These are phyloP conservation scores for Candida vartiovaarae DNA, from an alignment of 805 yeast genomes.

Conservation along the genomic window DNA sequence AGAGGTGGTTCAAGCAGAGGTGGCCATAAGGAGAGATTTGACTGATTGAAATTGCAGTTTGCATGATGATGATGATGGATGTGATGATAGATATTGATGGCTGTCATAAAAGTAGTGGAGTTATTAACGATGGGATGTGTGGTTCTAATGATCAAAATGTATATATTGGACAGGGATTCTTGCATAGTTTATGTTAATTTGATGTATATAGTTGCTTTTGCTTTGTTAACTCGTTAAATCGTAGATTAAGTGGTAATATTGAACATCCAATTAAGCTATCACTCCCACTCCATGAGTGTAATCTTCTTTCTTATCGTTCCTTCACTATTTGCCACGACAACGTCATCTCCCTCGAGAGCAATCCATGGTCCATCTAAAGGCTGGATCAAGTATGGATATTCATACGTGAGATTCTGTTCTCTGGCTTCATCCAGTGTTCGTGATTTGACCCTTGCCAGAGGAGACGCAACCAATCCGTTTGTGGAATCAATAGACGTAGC, in stretches of 20 bases:
- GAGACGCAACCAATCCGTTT: background rate
- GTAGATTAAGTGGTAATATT: too few species aligned
- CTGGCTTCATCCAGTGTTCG: slow-evolving; percentile 74
- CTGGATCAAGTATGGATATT: slow-evolving; percentile 64
- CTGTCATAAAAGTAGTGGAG: too few species aligned
- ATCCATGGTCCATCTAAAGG: slow-evolving; percentile 82
- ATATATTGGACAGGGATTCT: background rate
- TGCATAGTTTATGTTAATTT: background rate
- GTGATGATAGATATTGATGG: too few species aligned
- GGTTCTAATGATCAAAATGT: background rate
- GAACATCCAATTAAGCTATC: background rate
- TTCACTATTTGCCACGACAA: slow-evolving; percentile 39
- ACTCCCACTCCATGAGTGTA: slow-evolving; percentile 38
- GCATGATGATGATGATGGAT: too few species aligned
- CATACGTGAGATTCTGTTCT: slow-evolving; percentile 58
- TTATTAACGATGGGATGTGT: background rate
- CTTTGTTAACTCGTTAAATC: too few species aligned
- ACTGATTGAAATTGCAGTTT: background rate
- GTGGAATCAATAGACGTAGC: background rate
- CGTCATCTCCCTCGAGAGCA: slow-evolving; percentile 51
- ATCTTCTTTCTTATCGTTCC: slow-evolving; percentile 31
- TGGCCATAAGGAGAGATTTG: background rate
- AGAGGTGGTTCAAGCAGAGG: background rate
- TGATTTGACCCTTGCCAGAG: slow-evolving; percentile 20
- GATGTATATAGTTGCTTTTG: too few species aligned